Evolutionary conservation across 345 rosid species (phyloP).

Genomic region (Lumnitzera littorea): DNA sequence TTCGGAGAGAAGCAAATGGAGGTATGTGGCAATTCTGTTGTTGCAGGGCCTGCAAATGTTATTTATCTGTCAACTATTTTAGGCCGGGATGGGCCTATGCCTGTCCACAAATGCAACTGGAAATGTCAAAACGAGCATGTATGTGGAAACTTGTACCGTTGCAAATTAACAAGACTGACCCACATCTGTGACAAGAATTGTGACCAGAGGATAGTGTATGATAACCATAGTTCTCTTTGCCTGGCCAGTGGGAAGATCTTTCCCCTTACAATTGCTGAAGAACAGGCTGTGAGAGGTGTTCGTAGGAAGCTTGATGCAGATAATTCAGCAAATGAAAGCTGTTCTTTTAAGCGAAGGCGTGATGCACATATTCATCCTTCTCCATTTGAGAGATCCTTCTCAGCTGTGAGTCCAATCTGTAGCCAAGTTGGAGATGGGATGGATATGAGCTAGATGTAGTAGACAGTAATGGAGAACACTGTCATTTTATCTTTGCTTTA

Average conservation of each 20-base stretch:
- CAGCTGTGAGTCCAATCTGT: slow-evolving; percentile 83
- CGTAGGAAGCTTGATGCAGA: slow-evolving; percentile 93
- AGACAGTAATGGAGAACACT: not conserved
- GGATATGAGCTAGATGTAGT: slow-evolving; percentile 74
- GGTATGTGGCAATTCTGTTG: slow-evolving; percentile 66
- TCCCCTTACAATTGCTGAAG: slow-evolving; percentile 70
- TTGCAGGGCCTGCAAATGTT: slow-evolving; percentile 62
- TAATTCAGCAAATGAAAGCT: slow-evolving; percentile 57
- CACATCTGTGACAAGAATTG: slow-evolving; percentile 99
- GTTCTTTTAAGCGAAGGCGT: slow-evolving; percentile 81
- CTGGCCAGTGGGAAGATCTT: slow-evolving; percentile 75
- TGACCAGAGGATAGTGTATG: slow-evolving; percentile 94
- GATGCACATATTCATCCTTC: slow-evolving; percentile 69
- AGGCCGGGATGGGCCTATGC: slow-evolving; percentile 66
- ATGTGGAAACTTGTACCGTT: slow-evolving; percentile 85
- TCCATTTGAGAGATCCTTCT: slow-evolving; percentile 91
- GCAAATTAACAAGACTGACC: slow-evolving; percentile 86
- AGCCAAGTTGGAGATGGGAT: slow-evolving; percentile 94
- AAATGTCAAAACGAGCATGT: slow-evolving; percentile 87
- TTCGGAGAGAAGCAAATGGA: slow-evolving; percentile 46
- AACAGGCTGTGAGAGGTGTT: slow-evolving; percentile 91
- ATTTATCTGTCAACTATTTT: slow-evolving; percentile 84
- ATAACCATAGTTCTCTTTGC: slow-evolving; percentile 90
- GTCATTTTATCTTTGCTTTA: slow-evolving; percentile 22
- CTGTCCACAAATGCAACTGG: slow-evolving; percentile 85